Evolutionary conservation across 139 green algal species (phyloP).

Genomic region (Auxenochlorella protothecoides): DNA sequence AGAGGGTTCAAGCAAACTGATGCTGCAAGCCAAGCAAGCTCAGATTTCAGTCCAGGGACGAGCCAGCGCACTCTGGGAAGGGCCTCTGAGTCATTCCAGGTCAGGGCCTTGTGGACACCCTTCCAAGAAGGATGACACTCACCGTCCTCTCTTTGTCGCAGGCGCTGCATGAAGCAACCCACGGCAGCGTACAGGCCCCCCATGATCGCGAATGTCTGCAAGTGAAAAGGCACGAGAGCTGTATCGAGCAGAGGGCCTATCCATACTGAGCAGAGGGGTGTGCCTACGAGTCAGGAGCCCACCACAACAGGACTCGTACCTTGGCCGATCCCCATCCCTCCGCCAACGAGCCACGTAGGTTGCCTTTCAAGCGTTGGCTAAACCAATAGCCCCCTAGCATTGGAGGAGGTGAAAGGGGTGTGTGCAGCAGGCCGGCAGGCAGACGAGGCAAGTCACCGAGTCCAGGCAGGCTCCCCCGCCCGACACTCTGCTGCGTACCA

Average conservation of each 20-base stretch:
- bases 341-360: slow-evolving; percentile 14
- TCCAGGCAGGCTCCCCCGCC: not conserved
- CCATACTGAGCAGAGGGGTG: not conserved
- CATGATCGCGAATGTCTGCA: slow-evolving; percentile 42
- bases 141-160: slow-evolving; percentile 52
- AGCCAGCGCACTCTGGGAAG: too few species aligned
- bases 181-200: slow-evolving; percentile 52
- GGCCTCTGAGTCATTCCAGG: too few species aligned
- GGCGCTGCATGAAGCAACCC: slow-evolving; percentile 44
- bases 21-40: too few species aligned
- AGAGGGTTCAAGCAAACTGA: too few species aligned
- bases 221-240: not conserved
- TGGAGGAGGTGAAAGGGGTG: not conserved
- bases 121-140: not conserved
- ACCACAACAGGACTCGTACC: slow-evolving; percentile 2
- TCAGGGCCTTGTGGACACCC: too few species aligned
- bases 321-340: slow-evolving; percentile 37
- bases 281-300: too few species aligned
- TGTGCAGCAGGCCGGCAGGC: not conserved
- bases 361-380: slow-evolving; percentile 15
- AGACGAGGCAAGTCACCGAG: not conserved
- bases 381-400: slow-evolving; percentile 24
- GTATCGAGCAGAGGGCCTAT: too few species aligned
- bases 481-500: slow-evolving; percentile 18
- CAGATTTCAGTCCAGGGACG: too few species aligned